phyloP scores from a whole-genome alignment of 805 yeast species.

The Scheffersomyces spartinae region DNA sequence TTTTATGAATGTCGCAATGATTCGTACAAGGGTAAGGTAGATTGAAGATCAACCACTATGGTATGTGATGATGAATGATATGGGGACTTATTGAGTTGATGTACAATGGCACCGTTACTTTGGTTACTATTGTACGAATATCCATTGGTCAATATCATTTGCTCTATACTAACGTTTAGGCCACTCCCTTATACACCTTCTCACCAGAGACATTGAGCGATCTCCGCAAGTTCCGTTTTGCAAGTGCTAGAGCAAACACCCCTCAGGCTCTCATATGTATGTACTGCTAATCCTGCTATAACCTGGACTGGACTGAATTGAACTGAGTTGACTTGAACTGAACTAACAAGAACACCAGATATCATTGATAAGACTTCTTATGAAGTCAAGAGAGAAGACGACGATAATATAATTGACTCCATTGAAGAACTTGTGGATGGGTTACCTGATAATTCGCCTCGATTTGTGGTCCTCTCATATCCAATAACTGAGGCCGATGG shows the following conservation, averaged over 20 bases:
- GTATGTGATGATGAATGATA: too few relatives aligned
- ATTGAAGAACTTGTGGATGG: constrained; percentile 61
- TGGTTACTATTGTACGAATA: too few relatives aligned
- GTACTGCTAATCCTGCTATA: constrained; percentile 10
- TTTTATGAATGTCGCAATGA: too few relatives aligned
- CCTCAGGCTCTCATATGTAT: constrained; percentile 53
- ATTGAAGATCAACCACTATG: too few relatives aligned
- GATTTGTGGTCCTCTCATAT: constrained; percentile 66
- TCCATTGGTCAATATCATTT: too few relatives aligned
- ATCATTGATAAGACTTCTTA: constrained; percentile 45
- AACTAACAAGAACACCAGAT: constrained; percentile 17
- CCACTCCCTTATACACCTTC: constrained; percentile 49
- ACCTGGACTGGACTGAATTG: not conserved
- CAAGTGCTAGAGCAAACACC: constrained; percentile 50
- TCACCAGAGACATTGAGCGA: constrained; percentile 46
- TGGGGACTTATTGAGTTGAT: too few relatives aligned
- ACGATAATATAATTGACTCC: constrained; percentile 33
- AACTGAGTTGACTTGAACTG: constrained; percentile 1
- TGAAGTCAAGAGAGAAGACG: constrained; percentile 38
- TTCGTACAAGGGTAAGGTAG: too few relatives aligned
- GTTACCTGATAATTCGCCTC: constrained; percentile 72
- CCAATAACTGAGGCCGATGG: constrained; percentile 67
- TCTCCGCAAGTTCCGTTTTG: constrained; percentile 62
- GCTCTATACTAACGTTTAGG: too few relatives aligned
- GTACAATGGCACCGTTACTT: too few relatives aligned